Percentiles rank a stretch among this genome's conserved stretches.
phyloP scores from a whole-genome alignment of 352 stramenopile species.

The Pythium insidiosum region DNA sequence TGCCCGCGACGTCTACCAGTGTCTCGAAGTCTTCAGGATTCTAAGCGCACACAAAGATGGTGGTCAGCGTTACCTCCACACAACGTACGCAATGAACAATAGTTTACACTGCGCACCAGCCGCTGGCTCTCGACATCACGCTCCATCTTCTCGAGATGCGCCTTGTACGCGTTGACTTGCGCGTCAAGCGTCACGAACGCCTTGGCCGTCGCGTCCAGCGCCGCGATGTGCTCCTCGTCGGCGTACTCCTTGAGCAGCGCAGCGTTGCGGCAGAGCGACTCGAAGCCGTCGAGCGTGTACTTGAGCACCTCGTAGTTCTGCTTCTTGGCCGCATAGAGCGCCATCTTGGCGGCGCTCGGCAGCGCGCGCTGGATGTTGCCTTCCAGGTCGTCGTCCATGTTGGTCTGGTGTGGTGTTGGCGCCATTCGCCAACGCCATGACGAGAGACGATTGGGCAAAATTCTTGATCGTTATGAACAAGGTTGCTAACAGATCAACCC shows the following conservation, averaged over 20 bases:
- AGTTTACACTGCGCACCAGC: slow-evolving; percentile 28
- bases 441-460: neutral
- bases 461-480: slow-evolving; percentile 5
- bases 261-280: slow-evolving; percentile 59
- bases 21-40: slow-evolving; percentile 50
- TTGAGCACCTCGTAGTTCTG: slow-evolving; percentile 71
- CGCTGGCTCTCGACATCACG: slow-evolving; percentile 33
- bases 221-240: slow-evolving; percentile 38
- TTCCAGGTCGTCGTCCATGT: slow-evolving; percentile 52
- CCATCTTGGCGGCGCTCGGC: slow-evolving; percentile 67
- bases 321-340: slow-evolving; percentile 64
- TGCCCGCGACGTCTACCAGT: slow-evolving; percentile 40
- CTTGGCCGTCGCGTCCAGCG: slow-evolving; percentile 60
- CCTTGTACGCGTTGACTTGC: slow-evolving; percentile 59
- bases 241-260: slow-evolving; percentile 55
- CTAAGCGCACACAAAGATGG: too few species aligned
- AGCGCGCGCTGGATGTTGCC: slow-evolving; percentile 48
- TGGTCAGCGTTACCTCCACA: too few species aligned
- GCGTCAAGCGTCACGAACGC: slow-evolving; percentile 57
- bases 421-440: too few species aligned
- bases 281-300: slow-evolving; percentile 56
- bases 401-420: neutral
- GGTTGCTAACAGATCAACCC: slow-evolving; percentile 16
- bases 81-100: too few species aligned
- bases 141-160: slow-evolving; percentile 61